Evolutionary conservation across 768 basidiomycete genomes (phyloP).

Genomic region (Rhodotorula toruloides): DNA sequence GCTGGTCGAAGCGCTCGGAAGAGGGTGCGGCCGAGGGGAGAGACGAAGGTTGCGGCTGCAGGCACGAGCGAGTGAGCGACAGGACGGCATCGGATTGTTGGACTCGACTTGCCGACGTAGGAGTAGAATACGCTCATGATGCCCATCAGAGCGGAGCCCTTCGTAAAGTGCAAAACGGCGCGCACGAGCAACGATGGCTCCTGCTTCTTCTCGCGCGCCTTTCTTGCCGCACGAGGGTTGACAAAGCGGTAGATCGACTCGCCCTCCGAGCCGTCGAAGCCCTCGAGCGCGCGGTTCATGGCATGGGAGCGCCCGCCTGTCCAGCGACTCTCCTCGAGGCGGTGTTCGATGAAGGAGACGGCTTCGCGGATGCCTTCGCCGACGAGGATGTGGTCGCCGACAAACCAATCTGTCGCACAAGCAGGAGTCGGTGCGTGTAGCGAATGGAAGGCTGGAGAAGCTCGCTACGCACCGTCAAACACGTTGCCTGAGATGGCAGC

Average conservation of each 20-base stretch:
- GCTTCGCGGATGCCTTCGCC: slow-evolving; percentile 35
- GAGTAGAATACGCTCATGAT: slow-evolving; percentile 14
- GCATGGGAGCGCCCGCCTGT: background rate
- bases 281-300: background rate
- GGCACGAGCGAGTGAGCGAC: no score
- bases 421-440: background rate
- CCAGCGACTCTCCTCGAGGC: slow-evolving; percentile 8
- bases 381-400: slow-evolving; percentile 29
- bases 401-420: slow-evolving; percentile 10
- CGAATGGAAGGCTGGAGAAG: background rate
- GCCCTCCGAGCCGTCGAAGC: background rate
- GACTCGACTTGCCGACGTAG: background rate
- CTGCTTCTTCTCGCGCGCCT: background rate
- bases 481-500: background rate
- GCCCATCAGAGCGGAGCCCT: slow-evolving; percentile 17
- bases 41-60: slow-evolving; percentile 10
- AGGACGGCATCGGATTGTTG: background rate
- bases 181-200: background rate
- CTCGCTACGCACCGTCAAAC: slow-evolving; percentile 6
- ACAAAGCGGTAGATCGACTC: background rate
- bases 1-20: slow-evolving; percentile 24
- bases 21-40: slow-evolving; percentile 17
- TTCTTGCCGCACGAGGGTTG: background rate
- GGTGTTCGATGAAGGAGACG: slow-evolving; percentile 24
- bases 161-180: slow-evolving; percentile 12